Conservation (phyloP, 352 stramenopile genomes). For the Phytophthora megakarya region DNA sequence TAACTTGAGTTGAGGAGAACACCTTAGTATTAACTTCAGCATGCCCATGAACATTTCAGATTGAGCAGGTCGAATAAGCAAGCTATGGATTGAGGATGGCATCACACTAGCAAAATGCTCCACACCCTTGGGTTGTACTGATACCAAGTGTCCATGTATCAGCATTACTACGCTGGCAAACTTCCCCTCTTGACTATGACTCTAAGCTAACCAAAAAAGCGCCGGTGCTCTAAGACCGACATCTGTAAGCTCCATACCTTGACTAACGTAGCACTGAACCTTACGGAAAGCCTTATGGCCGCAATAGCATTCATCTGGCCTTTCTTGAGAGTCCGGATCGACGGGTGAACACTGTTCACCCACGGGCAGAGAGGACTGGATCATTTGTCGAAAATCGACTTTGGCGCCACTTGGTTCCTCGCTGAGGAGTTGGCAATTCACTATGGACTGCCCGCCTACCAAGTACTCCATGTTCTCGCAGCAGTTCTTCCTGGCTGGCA, state of each 20-base stretch:
- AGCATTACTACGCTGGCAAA: slow-evolving; percentile 17
- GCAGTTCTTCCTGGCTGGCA: slow-evolving; percentile 35
- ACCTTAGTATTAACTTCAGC: background rate
- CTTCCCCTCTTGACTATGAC: background rate
- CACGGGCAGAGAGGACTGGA: background rate
- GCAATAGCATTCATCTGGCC: slow-evolving; percentile 1
- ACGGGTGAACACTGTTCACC: too few relatives aligned
- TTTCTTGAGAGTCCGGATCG: slow-evolving; percentile 15
- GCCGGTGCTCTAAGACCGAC: background rate
- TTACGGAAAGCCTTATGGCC: slow-evolving; percentile 25
- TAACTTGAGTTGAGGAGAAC: slow-evolving; percentile 7
- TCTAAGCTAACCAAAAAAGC: background rate
- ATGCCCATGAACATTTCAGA: slow-evolving; percentile 13
- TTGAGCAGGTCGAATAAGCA: slow-evolving; percentile 13
- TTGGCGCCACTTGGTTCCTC: slow-evolving; percentile 35
- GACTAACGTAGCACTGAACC: slow-evolving; percentile 18
- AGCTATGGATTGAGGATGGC: background rate
- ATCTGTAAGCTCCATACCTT: slow-evolving; percentile 23
- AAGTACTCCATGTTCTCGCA: slow-evolving; percentile 40
- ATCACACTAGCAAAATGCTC: slow-evolving; percentile 8
- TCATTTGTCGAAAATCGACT: slow-evolving; percentile 34
- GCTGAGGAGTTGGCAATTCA: slow-evolving; percentile 20
- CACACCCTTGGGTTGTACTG: background rate
- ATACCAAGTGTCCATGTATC: slow-evolving; percentile 10
- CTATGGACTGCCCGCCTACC: slow-evolving; percentile 32